These are phyloP conservation scores for Pharus latifolius DNA, from an alignment of 176 grass and related monocot species.

Conservation along the genomic window DNA sequence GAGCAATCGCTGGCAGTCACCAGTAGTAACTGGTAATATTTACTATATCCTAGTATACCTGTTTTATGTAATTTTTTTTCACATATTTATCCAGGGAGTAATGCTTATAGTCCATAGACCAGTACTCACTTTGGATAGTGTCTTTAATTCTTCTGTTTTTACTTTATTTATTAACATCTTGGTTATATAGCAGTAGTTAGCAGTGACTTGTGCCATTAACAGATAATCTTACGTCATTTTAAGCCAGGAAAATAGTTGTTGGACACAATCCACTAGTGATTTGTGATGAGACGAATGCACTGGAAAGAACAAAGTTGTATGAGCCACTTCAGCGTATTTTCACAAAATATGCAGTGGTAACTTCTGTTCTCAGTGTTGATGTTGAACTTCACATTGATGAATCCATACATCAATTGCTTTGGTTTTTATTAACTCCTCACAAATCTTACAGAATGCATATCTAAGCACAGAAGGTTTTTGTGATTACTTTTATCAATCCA, in stretches of 20 bases:
- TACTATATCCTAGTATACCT: neutral
- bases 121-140: too few species aligned
- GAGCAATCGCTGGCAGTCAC: neutral
- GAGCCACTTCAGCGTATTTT: constrained; percentile 8
- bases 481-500: constrained; percentile 13
- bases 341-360: constrained; percentile 41
- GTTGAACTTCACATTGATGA: neutral
- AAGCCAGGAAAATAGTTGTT: constrained; percentile 47
- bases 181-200: too few species aligned
- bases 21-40: constrained; percentile 34
- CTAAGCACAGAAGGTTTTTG: constrained; percentile 16
- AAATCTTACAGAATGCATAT: constrained; percentile 11
- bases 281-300: neutral
- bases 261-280: constrained; percentile 26
- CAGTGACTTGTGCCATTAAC: neutral
- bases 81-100: neutral
- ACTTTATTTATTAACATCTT: neutral
- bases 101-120: neutral
- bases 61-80: neutral
- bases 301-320: neutral
- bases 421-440: neutral
- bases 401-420: too few species aligned
- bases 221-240: neutral
- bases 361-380: neutral
- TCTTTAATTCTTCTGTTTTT: neutral